These are phyloP conservation scores for Cucurbita maxima DNA, from an alignment of 306 rosid genomes.

Conservation along the genomic window DNA sequence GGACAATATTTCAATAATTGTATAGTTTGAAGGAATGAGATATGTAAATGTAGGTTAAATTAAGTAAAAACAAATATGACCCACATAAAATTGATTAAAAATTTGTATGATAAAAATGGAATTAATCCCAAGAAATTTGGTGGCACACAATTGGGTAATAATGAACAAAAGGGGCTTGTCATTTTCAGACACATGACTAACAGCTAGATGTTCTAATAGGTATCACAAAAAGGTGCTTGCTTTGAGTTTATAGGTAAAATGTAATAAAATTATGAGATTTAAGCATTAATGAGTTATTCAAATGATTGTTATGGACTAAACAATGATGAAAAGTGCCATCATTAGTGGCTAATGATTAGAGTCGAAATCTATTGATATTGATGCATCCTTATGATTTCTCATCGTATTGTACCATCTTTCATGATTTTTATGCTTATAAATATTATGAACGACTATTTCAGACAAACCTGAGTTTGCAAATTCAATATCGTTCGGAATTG, in stretches of 20 bases:
- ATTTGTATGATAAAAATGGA: background rate
- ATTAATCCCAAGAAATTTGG: background rate
- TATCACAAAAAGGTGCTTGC: background rate
- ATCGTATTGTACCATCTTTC: too few species aligned
- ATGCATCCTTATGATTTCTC: background rate
- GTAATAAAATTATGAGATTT: background rate
- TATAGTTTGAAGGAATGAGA: background rate
- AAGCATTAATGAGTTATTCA: background rate
- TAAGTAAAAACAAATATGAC: background rate
- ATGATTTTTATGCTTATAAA: too few species aligned
- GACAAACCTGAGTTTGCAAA: too few species aligned
- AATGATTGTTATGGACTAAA: background rate
- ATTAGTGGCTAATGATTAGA: background rate
- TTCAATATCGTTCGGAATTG: too few species aligned
- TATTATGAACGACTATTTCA: too few species aligned
- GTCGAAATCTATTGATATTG: background rate
- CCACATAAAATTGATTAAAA: background rate
- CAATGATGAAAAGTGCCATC: background rate
- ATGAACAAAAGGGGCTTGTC: background rate
- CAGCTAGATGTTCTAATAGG: conserved; percentile 3
- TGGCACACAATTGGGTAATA: background rate
- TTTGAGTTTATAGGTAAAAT: background rate
- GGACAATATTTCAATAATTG: background rate
- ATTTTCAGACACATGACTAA: background rate
- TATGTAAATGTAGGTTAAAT: background rate